A percentile compares a stretch with the other conserved stretches of the same genome.
phyloP scores from a whole-genome alignment of 495 filamentous ascomycete species.

The Chaetomium tenue region DNA sequence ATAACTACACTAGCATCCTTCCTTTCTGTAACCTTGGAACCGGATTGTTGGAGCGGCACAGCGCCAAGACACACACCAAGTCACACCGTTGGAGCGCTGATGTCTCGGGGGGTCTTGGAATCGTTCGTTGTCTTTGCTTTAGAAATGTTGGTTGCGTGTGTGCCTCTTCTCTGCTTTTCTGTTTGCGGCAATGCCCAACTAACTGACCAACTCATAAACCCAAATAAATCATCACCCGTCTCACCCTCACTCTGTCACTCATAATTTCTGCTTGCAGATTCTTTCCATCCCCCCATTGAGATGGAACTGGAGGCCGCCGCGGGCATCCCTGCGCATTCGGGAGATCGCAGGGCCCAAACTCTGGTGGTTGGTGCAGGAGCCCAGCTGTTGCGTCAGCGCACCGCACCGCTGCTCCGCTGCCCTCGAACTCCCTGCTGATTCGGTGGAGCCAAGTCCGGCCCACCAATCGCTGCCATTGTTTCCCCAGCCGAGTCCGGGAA shows the following conservation, averaged over 20 bases:
- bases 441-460: background rate
- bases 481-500: constrained; percentile 1
- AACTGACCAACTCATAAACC: too few relatives aligned
- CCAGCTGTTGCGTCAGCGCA: background rate
- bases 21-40: too few relatives aligned
- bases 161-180: too few relatives aligned
- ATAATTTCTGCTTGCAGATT: background rate
- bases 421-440: background rate
- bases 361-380: background rate
- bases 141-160: too few relatives aligned
- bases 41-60: too few relatives aligned
- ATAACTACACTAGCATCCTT: background rate
- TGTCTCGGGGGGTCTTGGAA: too few relatives aligned
- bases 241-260: background rate
- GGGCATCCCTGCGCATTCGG: background rate
- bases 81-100: too few relatives aligned
- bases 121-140: too few relatives aligned
- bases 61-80: too few relatives aligned
- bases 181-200: too few relatives aligned
- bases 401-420: too few relatives aligned
- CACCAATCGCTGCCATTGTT: background rate
- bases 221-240: too few relatives aligned
- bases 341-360: background rate
- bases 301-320: background rate
- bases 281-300: background rate